Evolutionary conservation across 2,329 filamentous ascomycete species (phyloP).

Genomic region (Colletotrichum gloeosporioides): DNA sequence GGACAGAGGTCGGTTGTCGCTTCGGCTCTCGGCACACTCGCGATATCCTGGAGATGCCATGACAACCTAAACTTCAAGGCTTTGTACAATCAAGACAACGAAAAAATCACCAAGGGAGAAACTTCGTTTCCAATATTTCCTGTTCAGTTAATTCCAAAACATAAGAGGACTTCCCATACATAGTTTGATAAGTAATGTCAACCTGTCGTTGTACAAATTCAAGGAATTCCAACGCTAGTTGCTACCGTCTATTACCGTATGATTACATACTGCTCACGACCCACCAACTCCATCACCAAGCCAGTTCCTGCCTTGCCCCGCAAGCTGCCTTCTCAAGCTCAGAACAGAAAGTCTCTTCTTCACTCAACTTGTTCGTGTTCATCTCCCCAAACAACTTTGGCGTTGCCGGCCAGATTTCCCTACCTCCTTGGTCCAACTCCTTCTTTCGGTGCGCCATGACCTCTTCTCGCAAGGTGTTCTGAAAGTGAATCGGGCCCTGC

Average conservation of each 20-base stretch:
- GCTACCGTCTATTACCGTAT: neutral
- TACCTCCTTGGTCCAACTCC: slow-evolving; percentile 25
- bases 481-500: slow-evolving; percentile 51
- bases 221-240: neutral
- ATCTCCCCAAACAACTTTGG: slow-evolving; percentile 26
- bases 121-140: rapidly evolving
- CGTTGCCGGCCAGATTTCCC: slow-evolving; percentile 36
- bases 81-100: neutral
- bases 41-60: neutral
- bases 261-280: neutral
- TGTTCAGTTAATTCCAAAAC: neutral
- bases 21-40: neutral
- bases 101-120: neutral
- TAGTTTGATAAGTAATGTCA: neutral
- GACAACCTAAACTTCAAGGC: neutral
- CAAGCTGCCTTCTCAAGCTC: slow-evolving; percentile 24
- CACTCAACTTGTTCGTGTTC: slow-evolving; percentile 28
- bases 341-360: slow-evolving; percentile 33
- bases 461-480: slow-evolving; percentile 28
- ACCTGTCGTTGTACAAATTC: neutral
- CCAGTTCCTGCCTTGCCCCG: slow-evolving; percentile 17
- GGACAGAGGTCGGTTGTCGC: neutral
- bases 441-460: slow-evolving; percentile 31
- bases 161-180: neutral
- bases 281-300: slow-evolving; percentile 14